Conservation (phyloP, 371 early-diverging fungal species). For the Zopfochytrium polystomum region DNA sequence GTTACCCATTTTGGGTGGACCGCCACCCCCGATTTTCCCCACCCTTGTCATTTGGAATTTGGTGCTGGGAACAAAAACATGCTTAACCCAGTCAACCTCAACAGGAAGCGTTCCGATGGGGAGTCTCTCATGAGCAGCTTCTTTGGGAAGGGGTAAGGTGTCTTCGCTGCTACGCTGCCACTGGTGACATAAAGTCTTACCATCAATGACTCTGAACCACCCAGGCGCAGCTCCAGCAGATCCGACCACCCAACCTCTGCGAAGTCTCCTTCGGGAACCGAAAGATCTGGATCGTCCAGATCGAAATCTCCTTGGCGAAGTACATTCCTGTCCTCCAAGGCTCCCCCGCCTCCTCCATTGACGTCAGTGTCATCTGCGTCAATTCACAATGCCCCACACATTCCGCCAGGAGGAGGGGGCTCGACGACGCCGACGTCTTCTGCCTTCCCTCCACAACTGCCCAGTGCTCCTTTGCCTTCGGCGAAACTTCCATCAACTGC, state of each 20-base stretch:
- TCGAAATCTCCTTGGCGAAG: background rate
- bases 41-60: no score
- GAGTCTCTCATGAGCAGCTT: background rate
- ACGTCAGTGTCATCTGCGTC: background rate
- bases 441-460: background rate
- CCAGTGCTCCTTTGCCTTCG: background rate
- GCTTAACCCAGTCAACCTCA: no score
- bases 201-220: background rate
- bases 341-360: background rate
- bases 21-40: no score
- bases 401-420: background rate
- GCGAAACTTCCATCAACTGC: background rate
- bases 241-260: background rate
- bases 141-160: background rate
- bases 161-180: background rate
- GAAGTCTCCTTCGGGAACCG: background rate
- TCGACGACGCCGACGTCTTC: background rate
- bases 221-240: background rate
- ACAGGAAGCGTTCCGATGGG: background rate
- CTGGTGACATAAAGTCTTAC: background rate
- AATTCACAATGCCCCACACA: background rate
- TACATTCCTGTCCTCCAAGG: background rate
- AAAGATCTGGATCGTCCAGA: background rate
- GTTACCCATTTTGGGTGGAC: no score
- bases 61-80: no score